Percentiles rank a stretch among this genome's conserved stretches.
Evolutionary conservation across 2,329 filamentous ascomycete genomes (phyloP).

Genomic region (Trichophyton verrucosum): DNA sequence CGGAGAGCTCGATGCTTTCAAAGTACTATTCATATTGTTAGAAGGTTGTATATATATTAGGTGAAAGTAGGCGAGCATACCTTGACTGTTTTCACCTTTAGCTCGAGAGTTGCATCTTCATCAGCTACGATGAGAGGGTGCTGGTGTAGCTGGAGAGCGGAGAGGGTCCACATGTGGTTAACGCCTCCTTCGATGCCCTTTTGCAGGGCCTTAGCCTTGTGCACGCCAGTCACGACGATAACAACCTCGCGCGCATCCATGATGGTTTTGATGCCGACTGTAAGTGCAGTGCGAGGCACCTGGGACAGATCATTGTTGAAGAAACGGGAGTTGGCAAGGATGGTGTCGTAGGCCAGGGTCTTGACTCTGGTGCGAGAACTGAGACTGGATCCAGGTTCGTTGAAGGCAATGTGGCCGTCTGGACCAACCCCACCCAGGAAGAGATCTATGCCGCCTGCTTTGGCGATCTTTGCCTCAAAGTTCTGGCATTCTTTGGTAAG

Average conservation of each 20-base stretch:
- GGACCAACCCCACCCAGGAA: constrained; percentile 77
- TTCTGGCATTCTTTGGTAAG: constrained; percentile 63
- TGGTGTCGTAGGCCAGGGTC: constrained; percentile 76
- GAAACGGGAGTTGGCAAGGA: constrained; percentile 73
- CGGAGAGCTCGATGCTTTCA: constrained; percentile 57
- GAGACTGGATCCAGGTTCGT: constrained; percentile 72
- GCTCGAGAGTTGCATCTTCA: constrained; percentile 61
- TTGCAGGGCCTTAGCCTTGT: constrained; percentile 68
- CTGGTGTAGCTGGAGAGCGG: constrained; percentile 65
- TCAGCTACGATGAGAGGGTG: constrained; percentile 75
- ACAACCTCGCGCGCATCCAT: constrained; percentile 71
- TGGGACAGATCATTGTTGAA: constrained; percentile 61
- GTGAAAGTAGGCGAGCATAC: constrained; percentile 8
- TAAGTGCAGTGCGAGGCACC: constrained; percentile 72
- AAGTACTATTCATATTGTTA: constrained; percentile 42
- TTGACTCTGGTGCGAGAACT: constrained; percentile 70
- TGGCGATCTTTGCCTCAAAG: constrained; percentile 67
- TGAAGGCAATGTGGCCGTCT: constrained; percentile 83
- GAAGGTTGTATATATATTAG: neutral
- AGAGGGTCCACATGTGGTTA: constrained; percentile 86
- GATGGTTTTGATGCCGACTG: constrained; percentile 72
- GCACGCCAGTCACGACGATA: constrained; percentile 67
- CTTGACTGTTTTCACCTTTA: constrained; percentile 61
- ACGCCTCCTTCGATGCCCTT: constrained; percentile 70
- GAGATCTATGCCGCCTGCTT: constrained; percentile 66